phyloP scores from a whole-genome alignment of 2,329 filamentous ascomycete species.

The Orbilia javanica region DNA sequence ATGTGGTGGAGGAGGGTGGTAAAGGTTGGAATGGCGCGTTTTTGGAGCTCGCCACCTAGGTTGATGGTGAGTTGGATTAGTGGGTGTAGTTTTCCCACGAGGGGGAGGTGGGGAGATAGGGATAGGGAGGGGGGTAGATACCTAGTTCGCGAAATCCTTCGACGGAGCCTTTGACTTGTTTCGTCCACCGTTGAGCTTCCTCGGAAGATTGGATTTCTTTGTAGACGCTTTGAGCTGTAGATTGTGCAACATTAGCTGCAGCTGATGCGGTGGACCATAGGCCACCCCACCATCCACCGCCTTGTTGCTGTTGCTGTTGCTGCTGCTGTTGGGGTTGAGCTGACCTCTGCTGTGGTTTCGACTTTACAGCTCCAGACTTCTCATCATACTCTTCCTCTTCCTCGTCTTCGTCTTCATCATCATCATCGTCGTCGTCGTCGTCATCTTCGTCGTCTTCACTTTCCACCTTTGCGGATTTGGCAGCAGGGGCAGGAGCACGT shows the following conservation, averaged over 20 bases:
- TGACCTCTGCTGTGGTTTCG: not conserved
- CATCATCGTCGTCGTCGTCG: constrained; percentile 69
- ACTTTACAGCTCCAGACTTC: constrained; percentile 57
- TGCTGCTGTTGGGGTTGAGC: constrained; percentile 59
- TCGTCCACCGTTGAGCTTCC: constrained; percentile 94
- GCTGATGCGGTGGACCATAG: constrained; percentile 81
- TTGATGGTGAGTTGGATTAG: not conserved
- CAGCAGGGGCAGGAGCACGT: constrained; percentile 50
- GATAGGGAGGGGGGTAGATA: constrained; percentile 69
- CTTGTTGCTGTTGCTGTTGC: constrained; percentile 63
- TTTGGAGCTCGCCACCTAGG: constrained; percentile 86
- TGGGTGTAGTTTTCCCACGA: not conserved
- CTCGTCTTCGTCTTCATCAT: constrained; percentile 53
- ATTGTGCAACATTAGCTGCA: constrained; percentile 65
- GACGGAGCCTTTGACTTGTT: constrained; percentile 91
- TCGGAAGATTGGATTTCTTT: constrained; percentile 97
- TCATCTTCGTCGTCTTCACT: constrained; percentile 64
- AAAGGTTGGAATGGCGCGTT: constrained; percentile 91
- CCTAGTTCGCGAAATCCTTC: constrained; percentile 80
- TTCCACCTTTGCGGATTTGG: constrained; percentile 54
- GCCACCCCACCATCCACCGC: constrained; percentile 90
- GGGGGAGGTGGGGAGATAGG: not conserved
- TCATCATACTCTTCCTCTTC: constrained; percentile 43
- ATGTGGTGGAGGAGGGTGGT: constrained; percentile 94
- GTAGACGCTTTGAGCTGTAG: constrained; percentile 86